phyloP scores from a whole-genome alignment of 2,329 filamentous ascomycete genomes.

The Hyphodiscus sp. region DNA sequence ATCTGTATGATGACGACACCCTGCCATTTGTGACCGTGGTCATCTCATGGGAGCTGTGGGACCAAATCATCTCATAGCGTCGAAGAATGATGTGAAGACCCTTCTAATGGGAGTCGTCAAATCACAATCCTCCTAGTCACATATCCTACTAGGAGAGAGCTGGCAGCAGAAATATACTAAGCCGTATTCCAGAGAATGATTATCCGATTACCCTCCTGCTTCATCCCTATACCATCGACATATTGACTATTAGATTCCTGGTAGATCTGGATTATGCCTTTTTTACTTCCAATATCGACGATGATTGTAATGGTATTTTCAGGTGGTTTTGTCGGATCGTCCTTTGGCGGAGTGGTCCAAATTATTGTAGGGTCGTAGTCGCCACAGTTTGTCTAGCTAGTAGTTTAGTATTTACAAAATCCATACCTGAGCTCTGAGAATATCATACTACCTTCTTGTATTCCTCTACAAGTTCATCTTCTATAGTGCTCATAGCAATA shows the following conservation, averaged over 20 bases:
- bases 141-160: slow-evolving; percentile 1
- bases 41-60: not conserved
- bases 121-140: not conserved
- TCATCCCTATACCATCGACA: not conserved
- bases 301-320: not conserved
- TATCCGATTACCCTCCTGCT: not conserved
- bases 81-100: not conserved
- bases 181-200: not conserved
- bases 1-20: not conserved
- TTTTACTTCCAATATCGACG: not conserved
- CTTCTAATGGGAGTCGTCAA: not conserved
- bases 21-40: not conserved
- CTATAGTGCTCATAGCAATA: not conserved
- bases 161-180: not conserved
- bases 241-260: not conserved
- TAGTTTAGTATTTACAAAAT: not conserved
- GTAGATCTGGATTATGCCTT: not conserved
- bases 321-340: not conserved
- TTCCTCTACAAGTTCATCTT: not conserved
- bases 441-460: not conserved
- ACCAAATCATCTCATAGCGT: not conserved
- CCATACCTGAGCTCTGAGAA: not conserved
- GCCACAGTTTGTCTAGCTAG: not conserved
- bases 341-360: not conserved
- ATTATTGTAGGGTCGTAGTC: not conserved